Evolutionary conservation across 306 rosid species (phyloP).

Genomic region (Rosa multiflora): DNA sequence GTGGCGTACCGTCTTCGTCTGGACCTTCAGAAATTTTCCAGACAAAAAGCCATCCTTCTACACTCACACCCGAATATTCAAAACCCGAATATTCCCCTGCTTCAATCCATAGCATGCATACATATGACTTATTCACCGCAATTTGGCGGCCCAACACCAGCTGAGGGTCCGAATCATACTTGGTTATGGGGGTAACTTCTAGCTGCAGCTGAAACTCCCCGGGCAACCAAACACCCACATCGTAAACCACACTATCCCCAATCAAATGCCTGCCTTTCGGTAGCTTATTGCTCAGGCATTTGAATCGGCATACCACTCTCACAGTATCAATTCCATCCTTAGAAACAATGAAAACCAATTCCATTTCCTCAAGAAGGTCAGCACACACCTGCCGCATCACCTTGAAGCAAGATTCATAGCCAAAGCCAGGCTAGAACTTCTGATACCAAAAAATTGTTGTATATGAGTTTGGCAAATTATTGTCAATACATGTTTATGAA

Average conservation of each 20-base stretch:
- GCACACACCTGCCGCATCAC: too few species aligned
- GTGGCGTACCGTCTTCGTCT: conserved; percentile 68
- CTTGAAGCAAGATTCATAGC: too few species aligned
- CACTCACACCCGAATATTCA: conserved; percentile 49
- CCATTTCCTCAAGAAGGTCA: too few species aligned
- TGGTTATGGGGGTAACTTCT: conserved; percentile 91
- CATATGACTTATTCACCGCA: conserved; percentile 83
- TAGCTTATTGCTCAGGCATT: conserved; percentile 69
- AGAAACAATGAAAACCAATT: too few species aligned
- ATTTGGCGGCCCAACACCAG: conserved; percentile 91
- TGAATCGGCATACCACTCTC: neutral
- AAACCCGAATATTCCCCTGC: conserved; percentile 86
- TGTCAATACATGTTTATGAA: too few species aligned
- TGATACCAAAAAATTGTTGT: too few species aligned
- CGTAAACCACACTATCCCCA: conserved; percentile 75
- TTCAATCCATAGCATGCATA: conserved; percentile 92
- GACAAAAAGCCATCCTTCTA: conserved; percentile 79
- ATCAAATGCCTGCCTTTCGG: conserved; percentile 80
- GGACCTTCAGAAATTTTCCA: conserved; percentile 98
- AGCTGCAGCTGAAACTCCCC: conserved; percentile 97
- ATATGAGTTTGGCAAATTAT: too few species aligned
- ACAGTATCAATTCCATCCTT: too few species aligned
- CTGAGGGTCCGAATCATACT: conserved; percentile 91
- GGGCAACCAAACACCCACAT: conserved; percentile 65
- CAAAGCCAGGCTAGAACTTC: too few species aligned